phyloP scores from a whole-genome alignment of 805 yeast genomes.

The Nakazawaea sp. region DNA sequence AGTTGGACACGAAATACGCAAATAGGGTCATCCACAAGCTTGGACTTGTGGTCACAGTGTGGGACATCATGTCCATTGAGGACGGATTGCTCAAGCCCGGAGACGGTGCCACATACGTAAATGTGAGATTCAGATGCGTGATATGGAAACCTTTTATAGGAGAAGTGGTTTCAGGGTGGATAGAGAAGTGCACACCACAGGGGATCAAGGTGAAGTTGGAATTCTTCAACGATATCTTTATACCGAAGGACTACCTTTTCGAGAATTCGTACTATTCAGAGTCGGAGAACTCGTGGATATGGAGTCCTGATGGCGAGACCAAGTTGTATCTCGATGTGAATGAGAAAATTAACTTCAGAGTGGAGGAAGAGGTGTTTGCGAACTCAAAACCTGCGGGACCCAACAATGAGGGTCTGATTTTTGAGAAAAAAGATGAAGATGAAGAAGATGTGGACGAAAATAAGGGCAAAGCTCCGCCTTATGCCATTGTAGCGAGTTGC shows the following conservation, averaged over 20 bases:
- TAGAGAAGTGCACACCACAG: constrained; percentile 77
- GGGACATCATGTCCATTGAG: constrained; percentile 75
- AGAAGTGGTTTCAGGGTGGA: constrained; percentile 89
- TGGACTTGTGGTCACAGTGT: constrained; percentile 79
- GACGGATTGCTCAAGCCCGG: constrained; percentile 93
- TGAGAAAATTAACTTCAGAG: constrained; percentile 86
- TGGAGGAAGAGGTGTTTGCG: constrained; percentile 82
- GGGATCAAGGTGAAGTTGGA: constrained; percentile 84
- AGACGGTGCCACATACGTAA: constrained; percentile 83
- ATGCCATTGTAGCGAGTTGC: constrained; percentile 81
- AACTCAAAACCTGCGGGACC: constrained; percentile 79
- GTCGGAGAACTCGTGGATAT: constrained; percentile 91
- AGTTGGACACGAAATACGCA: constrained; percentile 77
- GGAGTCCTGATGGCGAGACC: constrained; percentile 70
- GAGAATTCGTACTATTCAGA: constrained; percentile 39
- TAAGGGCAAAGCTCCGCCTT: constrained; percentile 58
- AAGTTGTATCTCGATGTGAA: constrained; percentile 81
- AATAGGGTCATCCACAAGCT: constrained; percentile 78
- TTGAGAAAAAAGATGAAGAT: constrained; percentile 18
- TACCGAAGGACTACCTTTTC: constrained; percentile 77
- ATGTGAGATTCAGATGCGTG: constrained; percentile 65
- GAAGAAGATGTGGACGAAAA: constrained; percentile 27
- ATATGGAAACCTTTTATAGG: constrained; percentile 95
- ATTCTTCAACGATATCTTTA: constrained; percentile 86
- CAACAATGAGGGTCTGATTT: constrained; percentile 33